Percentiles rank a stretch among this genome's conserved stretches.
Conservation (phyloP, 441 rosid species). For the Adansonia gregorii region DNA sequence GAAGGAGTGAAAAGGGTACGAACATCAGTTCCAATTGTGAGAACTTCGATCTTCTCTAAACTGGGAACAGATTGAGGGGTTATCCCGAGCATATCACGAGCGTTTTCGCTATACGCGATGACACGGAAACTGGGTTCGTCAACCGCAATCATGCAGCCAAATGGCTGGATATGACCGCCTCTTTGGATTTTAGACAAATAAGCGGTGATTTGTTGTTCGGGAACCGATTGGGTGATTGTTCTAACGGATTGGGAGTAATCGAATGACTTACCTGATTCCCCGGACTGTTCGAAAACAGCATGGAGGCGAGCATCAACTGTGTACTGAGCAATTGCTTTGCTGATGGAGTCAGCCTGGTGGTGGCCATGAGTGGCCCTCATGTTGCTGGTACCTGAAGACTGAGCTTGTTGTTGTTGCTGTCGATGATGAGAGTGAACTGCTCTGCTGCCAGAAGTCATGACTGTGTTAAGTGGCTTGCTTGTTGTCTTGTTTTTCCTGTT, state of each 20-base stretch:
- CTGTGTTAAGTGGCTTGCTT: background rate
- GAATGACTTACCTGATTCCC: constrained; percentile 86
- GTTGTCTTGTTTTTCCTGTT: background rate
- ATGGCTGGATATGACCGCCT: constrained; percentile 87
- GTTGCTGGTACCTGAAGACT: constrained; percentile 58
- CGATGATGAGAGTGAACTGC: constrained; percentile 30
- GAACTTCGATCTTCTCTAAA: constrained; percentile 65
- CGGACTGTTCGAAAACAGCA: constrained; percentile 89
- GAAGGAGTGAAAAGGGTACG: constrained; percentile 66
- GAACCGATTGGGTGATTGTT: constrained; percentile 66
- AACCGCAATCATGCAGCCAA: constrained; percentile 85
- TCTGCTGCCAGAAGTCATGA: constrained; percentile 53
- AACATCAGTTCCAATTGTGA: constrained; percentile 73
- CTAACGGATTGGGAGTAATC: constrained; percentile 81
- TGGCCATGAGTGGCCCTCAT: constrained; percentile 24
- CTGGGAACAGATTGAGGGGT: constrained; percentile 81
- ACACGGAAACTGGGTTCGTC: constrained; percentile 68
- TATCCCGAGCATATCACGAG: constrained; percentile 80
- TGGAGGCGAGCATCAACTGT: constrained; percentile 95
- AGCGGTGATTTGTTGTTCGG: constrained; percentile 79
- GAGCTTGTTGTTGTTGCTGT: constrained; percentile 42
- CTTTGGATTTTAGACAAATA: constrained; percentile 85
- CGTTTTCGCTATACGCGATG: constrained; percentile 80
- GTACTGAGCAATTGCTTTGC: constrained; percentile 95
- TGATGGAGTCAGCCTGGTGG: constrained; percentile 51